These are phyloP conservation scores for Angophora floribunda DNA, from an alignment of 345 rosid genomes.

Conservation along the genomic window DNA sequence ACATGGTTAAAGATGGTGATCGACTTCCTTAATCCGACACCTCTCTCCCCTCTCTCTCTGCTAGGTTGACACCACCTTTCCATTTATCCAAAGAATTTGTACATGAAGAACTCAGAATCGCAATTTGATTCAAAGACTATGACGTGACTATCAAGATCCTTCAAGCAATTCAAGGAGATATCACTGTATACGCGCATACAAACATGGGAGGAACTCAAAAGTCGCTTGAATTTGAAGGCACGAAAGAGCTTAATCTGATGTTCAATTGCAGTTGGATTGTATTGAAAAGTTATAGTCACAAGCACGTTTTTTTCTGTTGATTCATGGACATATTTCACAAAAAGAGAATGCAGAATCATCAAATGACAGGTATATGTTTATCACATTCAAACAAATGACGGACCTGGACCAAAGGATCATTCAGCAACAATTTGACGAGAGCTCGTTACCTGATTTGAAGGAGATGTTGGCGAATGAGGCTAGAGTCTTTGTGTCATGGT, in stretches of 20 bases:
- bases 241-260: not conserved
- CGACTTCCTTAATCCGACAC: not conserved
- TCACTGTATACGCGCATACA: not conserved
- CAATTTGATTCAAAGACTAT: not conserved
- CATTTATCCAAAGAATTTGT: not conserved
- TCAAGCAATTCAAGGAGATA: not conserved
- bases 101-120: not conserved
- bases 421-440: not conserved
- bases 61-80: not conserved
- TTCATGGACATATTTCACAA: not conserved
- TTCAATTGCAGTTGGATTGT: not conserved
- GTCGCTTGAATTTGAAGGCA: not conserved
- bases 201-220: not conserved
- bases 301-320: not conserved
- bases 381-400: not conserved
- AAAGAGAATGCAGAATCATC: not conserved
- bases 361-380: not conserved
- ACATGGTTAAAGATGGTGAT: not conserved
- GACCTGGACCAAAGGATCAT: not conserved
- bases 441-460: slow-evolving; percentile 52
- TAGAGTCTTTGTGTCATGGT: slow-evolving; percentile 40
- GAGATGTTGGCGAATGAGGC: slow-evolving; percentile 67
- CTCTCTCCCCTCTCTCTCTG: not conserved
- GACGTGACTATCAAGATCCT: not conserved
- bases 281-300: not conserved